Percentiles rank a stretch among this genome's conserved stretches.
Evolutionary conservation across 1,284 basidiomycete species (phyloP).

Genomic region (Apiotrichum brassicae): DNA sequence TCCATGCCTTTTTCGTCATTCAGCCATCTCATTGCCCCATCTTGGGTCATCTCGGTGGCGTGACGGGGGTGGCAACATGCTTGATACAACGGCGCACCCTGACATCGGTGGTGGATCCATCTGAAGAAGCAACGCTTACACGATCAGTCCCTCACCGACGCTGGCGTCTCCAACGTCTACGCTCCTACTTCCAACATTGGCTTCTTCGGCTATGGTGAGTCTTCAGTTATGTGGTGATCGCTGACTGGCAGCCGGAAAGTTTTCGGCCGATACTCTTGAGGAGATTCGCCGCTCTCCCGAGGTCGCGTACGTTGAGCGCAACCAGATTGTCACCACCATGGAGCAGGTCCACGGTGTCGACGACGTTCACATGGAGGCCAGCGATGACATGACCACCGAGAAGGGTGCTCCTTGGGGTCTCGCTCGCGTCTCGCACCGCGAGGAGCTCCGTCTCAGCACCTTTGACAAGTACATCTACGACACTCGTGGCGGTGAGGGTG

Average conservation of each 20-base stretch:
- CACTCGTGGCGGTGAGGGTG: constrained; percentile 72
- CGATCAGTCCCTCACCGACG: constrained; percentile 32
- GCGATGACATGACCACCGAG: constrained; percentile 53
- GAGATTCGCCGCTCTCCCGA: constrained; percentile 80
- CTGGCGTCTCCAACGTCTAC: constrained; percentile 44
- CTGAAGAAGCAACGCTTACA: no score
- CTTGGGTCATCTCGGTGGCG: no score
- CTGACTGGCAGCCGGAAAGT: constrained; percentile 59
- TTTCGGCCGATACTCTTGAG: constrained; percentile 67
- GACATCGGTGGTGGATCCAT: no score
- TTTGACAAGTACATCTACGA: constrained; percentile 84
- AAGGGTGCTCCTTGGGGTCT: constrained; percentile 90
- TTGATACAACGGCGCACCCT: no score
- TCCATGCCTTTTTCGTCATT: neutral
- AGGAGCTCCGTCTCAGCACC: constrained; percentile 68
- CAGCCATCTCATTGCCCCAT: neutral
- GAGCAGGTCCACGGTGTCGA: constrained; percentile 47
- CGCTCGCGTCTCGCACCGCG: constrained; percentile 87
- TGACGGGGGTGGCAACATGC: no score
- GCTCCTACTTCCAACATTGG: constrained; percentile 24
- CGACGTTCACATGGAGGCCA: constrained; percentile 22
- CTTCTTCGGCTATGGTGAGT: constrained; percentile 45
- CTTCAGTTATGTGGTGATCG: neutral
- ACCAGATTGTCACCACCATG: constrained; percentile 76
- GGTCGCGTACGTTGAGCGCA: constrained; percentile 86